Base-by-base conservation (phyloP, 257 asterid species). In the Gentiana macrophylla region DNA sequence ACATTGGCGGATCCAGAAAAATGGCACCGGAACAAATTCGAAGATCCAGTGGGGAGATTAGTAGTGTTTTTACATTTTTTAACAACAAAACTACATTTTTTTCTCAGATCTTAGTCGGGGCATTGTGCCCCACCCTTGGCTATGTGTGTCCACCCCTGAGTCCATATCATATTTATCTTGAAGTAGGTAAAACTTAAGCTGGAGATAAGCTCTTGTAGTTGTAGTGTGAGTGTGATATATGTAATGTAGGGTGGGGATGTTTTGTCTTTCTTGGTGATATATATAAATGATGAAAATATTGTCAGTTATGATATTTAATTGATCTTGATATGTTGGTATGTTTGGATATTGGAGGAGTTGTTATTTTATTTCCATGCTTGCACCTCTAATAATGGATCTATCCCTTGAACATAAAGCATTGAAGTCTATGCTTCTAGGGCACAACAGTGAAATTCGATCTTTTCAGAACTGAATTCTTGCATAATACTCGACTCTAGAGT, bases 121-220 rank as follows among this genome's bases (percentile, higher is more conserved):
- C 0, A 24, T 24, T 24, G 24, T 24, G 24, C 24, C 24, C 24
- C 24, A 24, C 24, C 24, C 24, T 24, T 24, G 24, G 24, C 24
- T 24, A 24, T 24, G 24, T 24, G 24, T 24, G 24, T 24, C 24
- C 24, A 24, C 24, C 24, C 24, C 24, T 24, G 24, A 24, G 24
- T 33, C 12, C 10, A 49, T 24, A 33, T 8, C 10, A 38, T 44
- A 34, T 62, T 62, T 63, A 56, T 55, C 35, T 52, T 35, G 52
- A 59, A 41, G 46, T 61, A 50, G 72, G 68, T 53, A 54, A 64
- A 60, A 52, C 65, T 50, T 67, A 24, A 61, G 73, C 57, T 41
- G 46, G 46, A 4, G 6, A 5, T 7, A 41, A 41, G 46, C 46
- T 10, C 11, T 41, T 6, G n/a, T 62, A 41, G 46, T 10, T 41